A percentile compares a stretch with the other conserved stretches of the same genome.
phyloP scores from a whole-genome alignment of 129 eudicot genomes.

The Scalesia atractyloides region DNA sequence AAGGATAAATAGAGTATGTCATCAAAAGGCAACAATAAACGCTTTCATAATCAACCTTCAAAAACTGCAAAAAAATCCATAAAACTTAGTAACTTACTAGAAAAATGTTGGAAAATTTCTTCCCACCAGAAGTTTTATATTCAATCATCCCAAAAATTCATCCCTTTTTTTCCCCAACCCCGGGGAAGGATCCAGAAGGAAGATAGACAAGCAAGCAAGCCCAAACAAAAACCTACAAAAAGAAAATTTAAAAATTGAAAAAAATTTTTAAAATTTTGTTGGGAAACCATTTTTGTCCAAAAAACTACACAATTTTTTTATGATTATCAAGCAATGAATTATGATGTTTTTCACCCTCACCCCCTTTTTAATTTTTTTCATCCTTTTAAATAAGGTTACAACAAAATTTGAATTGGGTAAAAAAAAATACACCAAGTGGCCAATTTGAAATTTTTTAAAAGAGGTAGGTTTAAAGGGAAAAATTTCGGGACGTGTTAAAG shows the following conservation, averaged over 20 bases:
- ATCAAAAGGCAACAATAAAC: slow-evolving; percentile 10
- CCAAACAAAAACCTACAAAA: slow-evolving; percentile 62
- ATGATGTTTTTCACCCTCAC: not conserved
- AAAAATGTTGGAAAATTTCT: slow-evolving; percentile 68
- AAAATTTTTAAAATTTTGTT: slow-evolving; percentile 18
- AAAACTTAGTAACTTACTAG: slow-evolving; percentile 55
- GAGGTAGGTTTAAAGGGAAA: not conserved
- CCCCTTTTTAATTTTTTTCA: not conserved
- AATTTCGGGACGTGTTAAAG: not conserved
- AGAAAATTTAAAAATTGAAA: not conserved
- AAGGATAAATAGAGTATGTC: slow-evolving; percentile 9
- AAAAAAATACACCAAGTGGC: not conserved
- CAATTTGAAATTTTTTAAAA: not conserved
- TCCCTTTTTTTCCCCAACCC: slow-evolving; percentile 58
- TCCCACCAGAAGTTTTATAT: slow-evolving; percentile 60
- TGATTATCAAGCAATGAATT: slow-evolving; percentile 6
- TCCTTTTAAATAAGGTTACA: not conserved
- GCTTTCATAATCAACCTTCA: slow-evolving; percentile 2
- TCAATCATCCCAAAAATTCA: slow-evolving; percentile 52
- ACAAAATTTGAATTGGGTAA: not conserved
- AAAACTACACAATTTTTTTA: slow-evolving; percentile 48
- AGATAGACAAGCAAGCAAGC: slow-evolving; percentile 51
- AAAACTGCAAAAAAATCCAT: not conserved
- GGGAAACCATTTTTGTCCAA: slow-evolving; percentile 1
- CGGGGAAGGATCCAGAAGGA: slow-evolving; percentile 70